These are phyloP conservation scores for Exophiala aquamarina DNA, from an alignment of 2,329 filamentous ascomycete genomes.

Conservation along the genomic window DNA sequence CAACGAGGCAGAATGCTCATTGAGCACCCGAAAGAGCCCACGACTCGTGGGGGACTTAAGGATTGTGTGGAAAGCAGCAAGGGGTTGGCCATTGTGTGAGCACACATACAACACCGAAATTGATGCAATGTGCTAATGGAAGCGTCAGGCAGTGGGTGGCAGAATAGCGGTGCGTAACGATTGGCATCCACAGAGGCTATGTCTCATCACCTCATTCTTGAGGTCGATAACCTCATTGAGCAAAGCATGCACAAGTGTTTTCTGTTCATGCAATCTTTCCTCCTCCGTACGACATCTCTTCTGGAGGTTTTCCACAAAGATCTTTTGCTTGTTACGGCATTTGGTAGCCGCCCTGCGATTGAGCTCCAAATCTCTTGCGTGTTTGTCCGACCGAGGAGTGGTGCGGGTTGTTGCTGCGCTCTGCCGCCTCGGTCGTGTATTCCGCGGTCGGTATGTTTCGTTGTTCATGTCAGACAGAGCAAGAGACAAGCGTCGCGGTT, in stretches of 20 bases:
- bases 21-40: too few relatives aligned
- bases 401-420: constrained; percentile 12
- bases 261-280: constrained; percentile 19
- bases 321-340: constrained; percentile 21
- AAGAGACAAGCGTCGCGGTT: constrained; percentile 16
- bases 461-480: constrained; percentile 6
- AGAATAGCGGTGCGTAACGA: neutral
- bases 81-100: too few relatives aligned
- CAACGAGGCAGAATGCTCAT: too few relatives aligned
- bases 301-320: constrained; percentile 20
- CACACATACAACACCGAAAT: too few relatives aligned
- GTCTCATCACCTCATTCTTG: constrained; percentile 18
- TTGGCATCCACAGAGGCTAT: constrained; percentile 18
- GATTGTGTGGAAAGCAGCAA: too few relatives aligned
- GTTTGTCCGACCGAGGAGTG: constrained; percentile 19
- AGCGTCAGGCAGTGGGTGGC: neutral
- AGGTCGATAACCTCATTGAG: constrained; percentile 19
- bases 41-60: too few relatives aligned
- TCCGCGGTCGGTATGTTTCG: constrained; percentile 18
- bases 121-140: too few relatives aligned
- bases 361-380: constrained; percentile 22
- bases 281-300: constrained; percentile 17
- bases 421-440: constrained; percentile 9
- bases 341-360: constrained; percentile 23
- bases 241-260: constrained; percentile 18